phyloP scores from a whole-genome alignment of 192 early-diverging fungal genomes.

The Jimgerdemannia flammicorona region DNA sequence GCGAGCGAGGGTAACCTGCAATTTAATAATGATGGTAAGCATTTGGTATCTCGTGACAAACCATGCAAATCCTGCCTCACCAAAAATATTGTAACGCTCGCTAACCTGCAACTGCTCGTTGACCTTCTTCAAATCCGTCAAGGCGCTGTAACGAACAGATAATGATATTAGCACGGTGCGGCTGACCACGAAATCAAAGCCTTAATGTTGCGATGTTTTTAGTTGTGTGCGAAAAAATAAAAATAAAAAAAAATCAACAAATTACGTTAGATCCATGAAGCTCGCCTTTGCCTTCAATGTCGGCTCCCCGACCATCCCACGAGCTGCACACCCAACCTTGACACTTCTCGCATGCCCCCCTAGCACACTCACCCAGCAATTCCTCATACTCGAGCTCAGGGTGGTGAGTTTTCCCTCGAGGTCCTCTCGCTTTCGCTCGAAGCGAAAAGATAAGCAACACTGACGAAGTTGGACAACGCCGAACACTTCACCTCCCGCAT shows the following conservation, averaged over 20 bases:
- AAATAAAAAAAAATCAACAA: neutral
- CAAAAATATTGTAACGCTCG: neutral
- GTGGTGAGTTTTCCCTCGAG: conserved; percentile 64
- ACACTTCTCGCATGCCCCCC: conserved; percentile 3
- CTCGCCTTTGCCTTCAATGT: neutral
- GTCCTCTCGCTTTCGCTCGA: conserved; percentile 59
- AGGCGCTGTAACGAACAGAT: conserved; percentile 16
- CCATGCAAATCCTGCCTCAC: neutral
- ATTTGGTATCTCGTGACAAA: no score
- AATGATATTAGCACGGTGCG: neutral
- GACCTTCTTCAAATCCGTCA: conserved; percentile 57
- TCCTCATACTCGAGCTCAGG: conserved; percentile 80
- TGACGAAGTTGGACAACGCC: conserved; percentile 44
- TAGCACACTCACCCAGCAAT: conserved; percentile 36
- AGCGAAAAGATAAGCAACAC: conserved; percentile 75
- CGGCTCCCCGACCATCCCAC: no score
- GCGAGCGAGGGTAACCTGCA: conserved; percentile 45
- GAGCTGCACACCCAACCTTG: neutral
- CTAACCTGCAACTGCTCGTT: conserved; percentile 61
- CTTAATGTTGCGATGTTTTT: conserved; percentile 60
- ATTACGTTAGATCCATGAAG: neutral
- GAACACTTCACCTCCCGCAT: conserved; percentile 50
- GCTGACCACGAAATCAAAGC: conserved; percentile 1
- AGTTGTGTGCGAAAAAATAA: conserved; percentile 13
- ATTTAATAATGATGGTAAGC: conserved; percentile 3